Base-by-base conservation (phyloP, 2,329 filamentous ascomycete genomes). In the Chaetomiaceae sp. region DNA sequence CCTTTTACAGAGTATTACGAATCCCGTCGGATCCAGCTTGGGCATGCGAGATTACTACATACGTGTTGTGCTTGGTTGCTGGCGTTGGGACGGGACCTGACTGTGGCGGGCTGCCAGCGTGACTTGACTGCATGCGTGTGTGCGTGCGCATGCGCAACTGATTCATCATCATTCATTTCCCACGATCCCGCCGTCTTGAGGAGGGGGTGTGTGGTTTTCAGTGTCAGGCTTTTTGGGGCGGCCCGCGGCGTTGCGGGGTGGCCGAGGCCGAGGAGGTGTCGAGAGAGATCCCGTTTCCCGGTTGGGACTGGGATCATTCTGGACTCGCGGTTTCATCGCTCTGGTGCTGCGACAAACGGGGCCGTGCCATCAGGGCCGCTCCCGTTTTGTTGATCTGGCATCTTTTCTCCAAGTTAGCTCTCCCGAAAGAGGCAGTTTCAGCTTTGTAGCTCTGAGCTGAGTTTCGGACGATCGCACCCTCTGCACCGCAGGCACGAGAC, bases 91-190 rank as follows among this genome's bases (percentile, higher is more conserved):
- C n/a, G n/a, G n/a, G 13, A 27, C 25, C 33, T n/a, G 10, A 3
- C 17, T 9, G 19, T 19, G 39, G 16, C 35, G 21, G 31, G 31
- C 9, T 37, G 23, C 19, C 30, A 17, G 44, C 38, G 27, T 47
- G 49, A 47, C 33, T 45, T 31, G 4, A 10, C 30, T 38, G 14
- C 2, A 13, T 25, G 34, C 25, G 16, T 27, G 34, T 5, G n/a
- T 21, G 17, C 16, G 33, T 38, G 34, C 20, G 50, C 45, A 27
- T 41, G 50, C 44, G 35, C 45, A 48, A 39, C 17, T 44, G 50
- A 48, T 48, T 52, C 50, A 48, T 53, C 44, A 52, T 48, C 44
- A 14, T 17, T 43, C 42, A 44, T 51, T 51, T 51, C 42, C 30
- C n/a, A 21, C 25, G 13, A 35, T 39, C n/a, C 12, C 9, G 43